Evolutionary conservation across 129 eudicot species (phyloP).

Genomic region (Gnaphalium uliginosum): DNA sequence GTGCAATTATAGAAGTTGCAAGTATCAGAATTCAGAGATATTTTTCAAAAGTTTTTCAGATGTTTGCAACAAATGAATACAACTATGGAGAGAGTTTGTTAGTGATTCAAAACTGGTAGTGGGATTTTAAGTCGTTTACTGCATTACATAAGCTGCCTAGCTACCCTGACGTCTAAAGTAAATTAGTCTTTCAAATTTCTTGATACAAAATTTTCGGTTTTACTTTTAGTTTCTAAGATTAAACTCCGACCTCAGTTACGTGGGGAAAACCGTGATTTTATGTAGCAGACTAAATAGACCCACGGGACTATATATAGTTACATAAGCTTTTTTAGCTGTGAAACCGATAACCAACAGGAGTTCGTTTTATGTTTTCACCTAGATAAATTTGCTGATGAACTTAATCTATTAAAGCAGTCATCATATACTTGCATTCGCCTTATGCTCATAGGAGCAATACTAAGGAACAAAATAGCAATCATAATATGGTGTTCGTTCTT

Average conservation of each 20-base stretch:
- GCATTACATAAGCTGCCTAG: background rate
- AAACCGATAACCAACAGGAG: no score
- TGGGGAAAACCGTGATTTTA: constrained; percentile 4
- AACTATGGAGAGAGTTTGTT: constrained; percentile 10
- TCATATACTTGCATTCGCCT: no score
- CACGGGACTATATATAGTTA: background rate
- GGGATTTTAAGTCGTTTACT: background rate
- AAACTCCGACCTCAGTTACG: background rate
- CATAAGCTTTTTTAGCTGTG: no score
- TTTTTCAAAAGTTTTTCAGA: background rate
- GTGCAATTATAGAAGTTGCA: constrained; percentile 6
- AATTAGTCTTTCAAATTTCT: background rate
- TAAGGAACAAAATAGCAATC: no score
- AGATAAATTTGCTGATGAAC: no score
- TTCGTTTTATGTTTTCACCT: no score
- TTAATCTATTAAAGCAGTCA: no score
- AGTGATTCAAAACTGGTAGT: background rate
- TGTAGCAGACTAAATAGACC: constrained; percentile 12
- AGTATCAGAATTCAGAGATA: constrained; percentile 7
- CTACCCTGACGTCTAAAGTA: background rate
- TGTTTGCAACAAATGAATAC: background rate
- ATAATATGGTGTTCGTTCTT: no score
- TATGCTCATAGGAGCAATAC: no score
- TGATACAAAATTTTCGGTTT: background rate
- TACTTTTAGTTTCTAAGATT: background rate